phyloP scores from a whole-genome alignment of 1,284 basidiomycete species.

The Chiua sp. region DNA sequence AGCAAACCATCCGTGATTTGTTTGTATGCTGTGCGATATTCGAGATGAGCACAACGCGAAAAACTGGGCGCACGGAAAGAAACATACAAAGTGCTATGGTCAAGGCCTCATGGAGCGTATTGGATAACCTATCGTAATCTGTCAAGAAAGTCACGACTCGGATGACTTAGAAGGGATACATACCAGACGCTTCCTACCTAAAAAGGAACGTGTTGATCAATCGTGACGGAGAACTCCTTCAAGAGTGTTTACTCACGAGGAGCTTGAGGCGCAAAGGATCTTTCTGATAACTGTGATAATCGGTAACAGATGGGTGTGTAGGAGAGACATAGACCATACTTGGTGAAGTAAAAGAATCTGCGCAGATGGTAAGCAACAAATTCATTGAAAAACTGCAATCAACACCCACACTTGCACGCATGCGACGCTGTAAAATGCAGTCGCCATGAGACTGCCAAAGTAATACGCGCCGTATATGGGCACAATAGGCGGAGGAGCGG shows the following conservation, averaged over 20 bases:
- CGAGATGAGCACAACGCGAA: neutral
- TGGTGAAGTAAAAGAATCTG: constrained; percentile 25
- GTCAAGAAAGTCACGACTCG: neutral
- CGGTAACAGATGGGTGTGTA: neutral
- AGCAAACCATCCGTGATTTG: constrained; percentile 6
- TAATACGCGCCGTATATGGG: constrained; percentile 6
- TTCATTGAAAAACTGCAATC: neutral
- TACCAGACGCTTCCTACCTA: constrained; percentile 17
- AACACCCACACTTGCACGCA: constrained; percentile 24
- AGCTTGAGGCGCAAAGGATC: constrained; percentile 10
- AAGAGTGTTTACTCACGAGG: constrained; percentile 12
- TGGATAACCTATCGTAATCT: constrained; percentile 1
- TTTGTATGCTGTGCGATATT: constrained; percentile 16
- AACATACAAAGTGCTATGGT: constrained; percentile 6
- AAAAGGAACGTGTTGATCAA: neutral
- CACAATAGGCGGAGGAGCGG: too few relatives aligned
- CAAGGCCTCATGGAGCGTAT: constrained; percentile 12
- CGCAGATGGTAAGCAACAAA: too few relatives aligned
- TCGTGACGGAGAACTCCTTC: neutral
- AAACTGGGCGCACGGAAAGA: too few relatives aligned
- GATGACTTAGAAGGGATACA: neutral
- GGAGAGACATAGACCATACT: neutral
- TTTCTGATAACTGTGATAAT: constrained; percentile 13
- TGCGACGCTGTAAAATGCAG: constrained; percentile 13
- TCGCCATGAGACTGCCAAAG: constrained; percentile 7